A percentile compares a stretch with the other conserved stretches of the same genome.
phyloP scores from a whole-genome alignment of 495 filamentous ascomycete genomes.

The Penicillium riverlandense region DNA sequence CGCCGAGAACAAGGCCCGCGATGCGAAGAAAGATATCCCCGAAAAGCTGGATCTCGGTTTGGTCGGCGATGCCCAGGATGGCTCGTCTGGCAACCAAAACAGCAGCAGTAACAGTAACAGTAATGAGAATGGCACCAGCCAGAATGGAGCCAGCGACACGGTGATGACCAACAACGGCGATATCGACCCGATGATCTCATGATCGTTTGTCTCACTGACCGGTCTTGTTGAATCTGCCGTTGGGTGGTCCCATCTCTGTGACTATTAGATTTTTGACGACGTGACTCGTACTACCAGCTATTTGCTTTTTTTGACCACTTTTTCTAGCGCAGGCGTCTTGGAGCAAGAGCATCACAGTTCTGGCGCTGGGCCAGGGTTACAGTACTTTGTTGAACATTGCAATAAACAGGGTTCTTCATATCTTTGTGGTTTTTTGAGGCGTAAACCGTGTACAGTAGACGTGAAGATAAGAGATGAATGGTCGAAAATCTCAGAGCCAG shows the following conservation, averaged over 20 bases:
- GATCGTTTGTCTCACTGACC: constrained; percentile 3
- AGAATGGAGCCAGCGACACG: constrained; percentile 30
- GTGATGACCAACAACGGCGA: constrained; percentile 42
- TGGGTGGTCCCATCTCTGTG: too few relatives aligned
- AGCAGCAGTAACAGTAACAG: constrained; percentile 13
- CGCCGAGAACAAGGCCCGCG: constrained; percentile 71
- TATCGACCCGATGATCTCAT: constrained; percentile 55
- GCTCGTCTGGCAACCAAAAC: constrained; percentile 7
- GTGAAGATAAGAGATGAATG: too few relatives aligned
- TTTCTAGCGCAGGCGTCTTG: constrained; percentile 17
- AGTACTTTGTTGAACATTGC: not conserved
- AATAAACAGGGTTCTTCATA: too few relatives aligned
- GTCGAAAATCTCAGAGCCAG: too few relatives aligned
- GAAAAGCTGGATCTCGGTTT: constrained; percentile 66
- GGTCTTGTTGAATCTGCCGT: too few relatives aligned
- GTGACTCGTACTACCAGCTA: not conserved
- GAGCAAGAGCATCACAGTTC: not conserved
- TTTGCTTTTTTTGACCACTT: not conserved
- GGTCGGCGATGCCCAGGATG: constrained; percentile 28
- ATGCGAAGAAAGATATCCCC: constrained; percentile 69
- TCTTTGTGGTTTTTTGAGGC: too few relatives aligned
- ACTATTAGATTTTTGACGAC: too few relatives aligned
- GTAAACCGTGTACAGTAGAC: too few relatives aligned
- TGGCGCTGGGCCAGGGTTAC: not conserved
- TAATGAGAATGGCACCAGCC: constrained; percentile 11